These are phyloP conservation scores for Pisolithus orientalis DNA, from an alignment of 768 basidiomycete species.

Conservation along the genomic window DNA sequence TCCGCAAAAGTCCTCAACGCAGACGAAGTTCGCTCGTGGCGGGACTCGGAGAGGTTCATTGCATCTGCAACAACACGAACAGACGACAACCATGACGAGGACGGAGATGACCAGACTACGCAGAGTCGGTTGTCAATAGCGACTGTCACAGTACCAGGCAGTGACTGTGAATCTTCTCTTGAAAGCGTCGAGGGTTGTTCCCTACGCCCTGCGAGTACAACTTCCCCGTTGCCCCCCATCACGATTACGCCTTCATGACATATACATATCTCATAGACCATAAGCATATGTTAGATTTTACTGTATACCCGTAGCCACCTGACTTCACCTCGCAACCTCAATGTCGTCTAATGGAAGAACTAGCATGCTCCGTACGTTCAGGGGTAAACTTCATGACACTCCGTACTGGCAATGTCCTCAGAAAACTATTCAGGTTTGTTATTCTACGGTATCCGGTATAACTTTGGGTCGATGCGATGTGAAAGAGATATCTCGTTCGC, in stretches of 20 bases:
- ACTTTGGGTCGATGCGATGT: too few relatives aligned
- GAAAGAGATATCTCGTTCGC: neutral
- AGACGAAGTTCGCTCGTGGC: constrained; percentile 65
- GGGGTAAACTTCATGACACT: too few relatives aligned
- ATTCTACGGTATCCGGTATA: too few relatives aligned
- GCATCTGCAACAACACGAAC: constrained; percentile 7
- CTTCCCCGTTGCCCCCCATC: constrained; percentile 33
- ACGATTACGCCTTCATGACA: constrained; percentile 36
- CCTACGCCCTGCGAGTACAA: constrained; percentile 5
- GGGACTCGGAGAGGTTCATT: constrained; percentile 27
- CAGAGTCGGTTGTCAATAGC: constrained; percentile 10
- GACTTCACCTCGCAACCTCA: too few relatives aligned
- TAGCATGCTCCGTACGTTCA: too few relatives aligned
- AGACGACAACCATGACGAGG: constrained; percentile 16
- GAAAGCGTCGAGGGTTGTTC: constrained; percentile 26
- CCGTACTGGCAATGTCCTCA: too few relatives aligned
- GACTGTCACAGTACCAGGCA: constrained; percentile 15
- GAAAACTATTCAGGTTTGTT: too few relatives aligned
- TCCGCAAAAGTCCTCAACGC: constrained; percentile 65
- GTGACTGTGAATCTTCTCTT: constrained; percentile 8
- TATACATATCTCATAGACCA: constrained; percentile 1
- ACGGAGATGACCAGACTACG: constrained; percentile 28
- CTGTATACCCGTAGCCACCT: constrained; percentile 17
- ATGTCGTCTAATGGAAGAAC: too few relatives aligned
- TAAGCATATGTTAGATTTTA: neutral